Conservation (phyloP, 2,329 filamentous ascomycete species). For the Rugonectria rugulosa region DNA sequence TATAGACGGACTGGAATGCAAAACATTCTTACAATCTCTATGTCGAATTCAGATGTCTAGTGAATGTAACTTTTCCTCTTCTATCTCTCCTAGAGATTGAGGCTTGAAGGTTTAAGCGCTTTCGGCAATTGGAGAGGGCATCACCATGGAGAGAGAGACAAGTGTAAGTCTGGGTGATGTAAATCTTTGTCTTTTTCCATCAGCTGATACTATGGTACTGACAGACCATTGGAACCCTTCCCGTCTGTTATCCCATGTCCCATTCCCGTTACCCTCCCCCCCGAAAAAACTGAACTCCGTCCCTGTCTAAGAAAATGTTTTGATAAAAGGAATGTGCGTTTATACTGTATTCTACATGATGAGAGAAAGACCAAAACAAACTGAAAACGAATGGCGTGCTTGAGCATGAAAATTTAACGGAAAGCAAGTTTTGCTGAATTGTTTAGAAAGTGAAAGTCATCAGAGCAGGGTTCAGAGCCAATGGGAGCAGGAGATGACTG, state of each 20-base stretch:
- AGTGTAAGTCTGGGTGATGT: too few species aligned
- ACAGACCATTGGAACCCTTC: constrained; percentile 1
- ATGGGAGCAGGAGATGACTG: constrained; percentile 74
- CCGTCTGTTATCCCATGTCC: neutral
- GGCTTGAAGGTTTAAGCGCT: too few species aligned
- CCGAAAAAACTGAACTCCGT: neutral
- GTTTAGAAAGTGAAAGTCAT: constrained; percentile 80
- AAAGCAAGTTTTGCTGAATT: neutral
- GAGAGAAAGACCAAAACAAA: constrained; percentile 5
- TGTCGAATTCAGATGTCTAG: too few species aligned
- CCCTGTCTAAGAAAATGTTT: neutral
- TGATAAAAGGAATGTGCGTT: neutral
- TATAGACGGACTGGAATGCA: constrained; percentile 36
- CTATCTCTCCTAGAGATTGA: too few species aligned
- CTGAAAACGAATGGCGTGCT: neutral
- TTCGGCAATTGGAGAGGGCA: too few species aligned
- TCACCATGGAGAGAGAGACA: too few species aligned
- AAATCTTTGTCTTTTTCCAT: too few species aligned
- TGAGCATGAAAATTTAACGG: neutral
- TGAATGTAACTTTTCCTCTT: too few species aligned
- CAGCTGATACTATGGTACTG: neutral
- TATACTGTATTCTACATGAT: neutral
- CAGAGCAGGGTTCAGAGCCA: constrained; percentile 79
- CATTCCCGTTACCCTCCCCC: too few species aligned
- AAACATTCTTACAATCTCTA: constrained; percentile 21